Evolutionary conservation across 148 eudicot genomes (phyloP).

Genomic region (Camellia granthamiana): DNA sequence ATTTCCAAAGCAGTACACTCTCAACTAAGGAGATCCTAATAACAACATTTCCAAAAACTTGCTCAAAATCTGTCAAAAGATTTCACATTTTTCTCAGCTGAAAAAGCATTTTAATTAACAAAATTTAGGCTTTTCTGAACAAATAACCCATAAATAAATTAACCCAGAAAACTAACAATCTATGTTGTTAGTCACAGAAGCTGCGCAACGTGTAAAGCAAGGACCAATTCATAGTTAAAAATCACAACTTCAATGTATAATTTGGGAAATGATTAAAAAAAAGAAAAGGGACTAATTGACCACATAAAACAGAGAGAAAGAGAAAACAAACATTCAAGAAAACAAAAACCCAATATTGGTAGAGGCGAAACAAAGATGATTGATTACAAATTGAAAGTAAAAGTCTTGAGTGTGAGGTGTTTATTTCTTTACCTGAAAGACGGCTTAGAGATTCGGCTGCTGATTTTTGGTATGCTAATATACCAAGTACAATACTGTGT

Average conservation of each 20-base stretch:
- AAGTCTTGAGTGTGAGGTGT: neutral
- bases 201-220: neutral
- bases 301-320: neutral
- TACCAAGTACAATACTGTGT: neutral
- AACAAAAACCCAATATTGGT: neutral
- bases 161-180: neutral
- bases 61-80: neutral
- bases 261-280: neutral
- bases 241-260: neutral
- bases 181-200: neutral
- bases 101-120: neutral
- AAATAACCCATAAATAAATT: neutral
- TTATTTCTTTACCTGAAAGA: constrained; percentile 8
- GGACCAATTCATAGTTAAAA: neutral
- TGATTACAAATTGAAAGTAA: neutral
- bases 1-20: neutral
- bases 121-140: neutral
- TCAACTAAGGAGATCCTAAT: neutral
- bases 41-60: neutral
- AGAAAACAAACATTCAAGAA: neutral
- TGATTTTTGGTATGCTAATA: neutral
- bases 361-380: neutral
- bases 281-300: neutral
- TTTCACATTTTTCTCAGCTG: neutral
- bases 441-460: neutral